Percentiles rank a stretch among this genome's conserved stretches.
Evolutionary conservation across 805 yeast species (phyloP).

Genomic region (Saturnispora besseyi): DNA sequence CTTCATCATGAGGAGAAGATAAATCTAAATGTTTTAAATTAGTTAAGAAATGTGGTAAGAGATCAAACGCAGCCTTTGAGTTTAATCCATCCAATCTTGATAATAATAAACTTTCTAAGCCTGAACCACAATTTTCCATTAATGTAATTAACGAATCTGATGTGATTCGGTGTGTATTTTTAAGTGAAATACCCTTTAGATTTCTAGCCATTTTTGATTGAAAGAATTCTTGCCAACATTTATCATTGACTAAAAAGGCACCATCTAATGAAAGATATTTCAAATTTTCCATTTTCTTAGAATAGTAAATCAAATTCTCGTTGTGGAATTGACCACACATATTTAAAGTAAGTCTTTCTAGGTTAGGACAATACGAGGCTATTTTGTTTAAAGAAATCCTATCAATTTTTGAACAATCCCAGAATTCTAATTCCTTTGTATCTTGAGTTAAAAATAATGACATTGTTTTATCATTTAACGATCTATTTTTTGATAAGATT

Average conservation of each 20-base stretch:
- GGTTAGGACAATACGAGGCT: constrained; percentile 69
- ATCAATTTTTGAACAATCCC: constrained; percentile 86
- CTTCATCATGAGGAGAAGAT: constrained; percentile 58
- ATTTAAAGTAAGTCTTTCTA: constrained; percentile 55
- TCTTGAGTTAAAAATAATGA: constrained; percentile 61
- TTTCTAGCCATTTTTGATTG: constrained; percentile 41
- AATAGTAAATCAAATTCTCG: constrained; percentile 57
- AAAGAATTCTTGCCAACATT: constrained; percentile 71
- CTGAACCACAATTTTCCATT: constrained; percentile 50
- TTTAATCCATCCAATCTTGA: constrained; percentile 67
- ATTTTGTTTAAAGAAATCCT: constrained; percentile 57
- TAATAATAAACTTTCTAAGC: constrained; percentile 48
- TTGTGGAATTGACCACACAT: constrained; percentile 94
- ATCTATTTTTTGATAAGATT: constrained; percentile 75
- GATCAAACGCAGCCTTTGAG: constrained; percentile 45
- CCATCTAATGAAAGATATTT: constrained; percentile 67
- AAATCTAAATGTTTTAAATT: constrained; percentile 52
- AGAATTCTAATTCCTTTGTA: constrained; percentile 53
- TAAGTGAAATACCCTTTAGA: constrained; percentile 50
- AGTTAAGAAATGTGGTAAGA: constrained; percentile 55
- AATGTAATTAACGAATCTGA: constrained; percentile 55
- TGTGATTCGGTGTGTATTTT: constrained; percentile 78
- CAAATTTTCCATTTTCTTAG: constrained; percentile 48
- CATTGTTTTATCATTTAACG: constrained; percentile 64
- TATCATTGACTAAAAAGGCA: constrained; percentile 72